Percentiles rank a stretch among this genome's conserved stretches.
Conservation (phyloP, 1,139 yeast genomes). For the Yamadazyma dendronema region DNA sequence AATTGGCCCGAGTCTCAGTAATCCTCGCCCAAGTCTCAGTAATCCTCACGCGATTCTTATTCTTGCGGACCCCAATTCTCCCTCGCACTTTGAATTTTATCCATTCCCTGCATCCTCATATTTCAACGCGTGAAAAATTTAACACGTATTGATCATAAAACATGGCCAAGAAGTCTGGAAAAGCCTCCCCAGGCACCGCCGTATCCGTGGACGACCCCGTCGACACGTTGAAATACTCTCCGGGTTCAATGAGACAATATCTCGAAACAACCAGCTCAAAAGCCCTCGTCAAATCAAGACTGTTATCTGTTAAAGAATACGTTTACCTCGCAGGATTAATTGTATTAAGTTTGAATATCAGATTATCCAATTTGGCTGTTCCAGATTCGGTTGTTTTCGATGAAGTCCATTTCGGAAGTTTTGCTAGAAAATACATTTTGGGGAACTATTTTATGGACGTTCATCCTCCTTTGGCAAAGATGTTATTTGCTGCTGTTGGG, state of each 20-base stretch:
- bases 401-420: conserved; percentile 63
- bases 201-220: conserved; percentile 5
- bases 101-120: neutral
- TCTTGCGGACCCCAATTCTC: too few relatives aligned
- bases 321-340: conserved; percentile 46
- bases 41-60: too few relatives aligned
- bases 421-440: conserved; percentile 69
- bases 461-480: conserved; percentile 91
- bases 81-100: neutral
- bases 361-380: conserved; percentile 24
- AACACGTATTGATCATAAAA: conserved; percentile 1
- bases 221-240: conserved; percentile 2
- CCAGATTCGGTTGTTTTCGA: conserved; percentile 39
- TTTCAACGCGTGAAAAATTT: conserved; percentile 5
- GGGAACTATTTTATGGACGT: conserved; percentile 86
- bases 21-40: too few relatives aligned
- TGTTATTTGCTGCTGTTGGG: conserved; percentile 79
- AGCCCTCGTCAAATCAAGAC: conserved; percentile 6
- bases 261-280: conserved; percentile 8
- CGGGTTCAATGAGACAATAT: conserved; percentile 12
- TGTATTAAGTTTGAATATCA: conserved; percentile 52
- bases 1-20: too few relatives aligned
- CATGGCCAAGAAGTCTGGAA: conserved; percentile 4
- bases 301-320: conserved; percentile 21
- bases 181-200: neutral